phyloP scores from a whole-genome alignment of 495 filamentous ascomycete species.

The Cercophora newfieldiana region DNA sequence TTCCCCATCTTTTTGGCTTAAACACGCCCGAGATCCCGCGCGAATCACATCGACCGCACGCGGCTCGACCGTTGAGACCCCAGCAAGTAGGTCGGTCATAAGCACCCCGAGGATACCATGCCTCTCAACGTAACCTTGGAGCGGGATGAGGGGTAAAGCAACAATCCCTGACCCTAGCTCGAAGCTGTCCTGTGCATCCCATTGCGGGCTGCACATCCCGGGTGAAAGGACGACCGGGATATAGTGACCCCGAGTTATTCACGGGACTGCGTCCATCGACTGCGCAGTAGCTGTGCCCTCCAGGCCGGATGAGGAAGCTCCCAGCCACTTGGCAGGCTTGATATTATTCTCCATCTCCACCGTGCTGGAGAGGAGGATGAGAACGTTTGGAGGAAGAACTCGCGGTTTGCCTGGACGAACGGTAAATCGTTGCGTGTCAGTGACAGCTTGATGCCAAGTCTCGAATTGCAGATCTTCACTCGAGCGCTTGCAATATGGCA shows the following conservation, averaged over 20 bases:
- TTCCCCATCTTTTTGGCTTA: slow-evolving; percentile 10
- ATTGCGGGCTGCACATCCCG: neutral
- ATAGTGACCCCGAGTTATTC: neutral
- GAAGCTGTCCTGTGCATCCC: neutral
- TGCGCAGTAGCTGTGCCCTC: no score
- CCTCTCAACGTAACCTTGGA: slow-evolving; percentile 6
- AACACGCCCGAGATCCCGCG: slow-evolving; percentile 10
- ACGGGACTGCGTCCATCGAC: no score
- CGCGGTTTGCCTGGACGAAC: neutral
- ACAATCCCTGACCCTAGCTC: slow-evolving; percentile 2
- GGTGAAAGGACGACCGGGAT: neutral
- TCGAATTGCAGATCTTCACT: slow-evolving; percentile 3
- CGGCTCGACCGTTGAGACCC: slow-evolving; percentile 5
- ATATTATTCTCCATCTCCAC: neutral
- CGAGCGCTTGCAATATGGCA: slow-evolving; percentile 10
- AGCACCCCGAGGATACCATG: slow-evolving; percentile 18
- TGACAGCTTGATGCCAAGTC: slow-evolving; percentile 2
- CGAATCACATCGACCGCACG: slow-evolving; percentile 17
- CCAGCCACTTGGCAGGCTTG: neutral
- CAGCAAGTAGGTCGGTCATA: slow-evolving; percentile 18
- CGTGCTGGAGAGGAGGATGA: neutral
- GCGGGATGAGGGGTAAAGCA: slow-evolving; percentile 29
- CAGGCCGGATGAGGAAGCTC: no score
- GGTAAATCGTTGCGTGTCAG: neutral
- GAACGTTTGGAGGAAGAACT: neutral